phyloP scores from a whole-genome alignment of 1,139 yeast genomes.

The Geotrichum candidum region DNA sequence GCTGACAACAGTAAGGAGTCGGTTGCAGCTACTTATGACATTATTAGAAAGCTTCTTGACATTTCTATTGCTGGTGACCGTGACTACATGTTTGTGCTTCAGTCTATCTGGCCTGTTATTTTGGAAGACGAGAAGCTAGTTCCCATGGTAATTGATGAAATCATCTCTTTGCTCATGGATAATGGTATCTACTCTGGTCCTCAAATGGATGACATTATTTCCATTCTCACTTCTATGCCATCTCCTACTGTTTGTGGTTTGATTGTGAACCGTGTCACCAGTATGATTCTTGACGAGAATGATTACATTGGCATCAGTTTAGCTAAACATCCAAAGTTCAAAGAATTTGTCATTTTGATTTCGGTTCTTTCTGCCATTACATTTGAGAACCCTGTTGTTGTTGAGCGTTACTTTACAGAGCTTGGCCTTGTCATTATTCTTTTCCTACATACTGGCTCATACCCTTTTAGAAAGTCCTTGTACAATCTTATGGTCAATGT shows the following conservation, averaged over 20 bases:
- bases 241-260: slow-evolving; percentile 69
- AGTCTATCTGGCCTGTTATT: slow-evolving; percentile 60
- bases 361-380: slow-evolving; percentile 61
- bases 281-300: slow-evolving; percentile 45
- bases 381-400: slow-evolving; percentile 63
- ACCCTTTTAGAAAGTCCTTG: slow-evolving; percentile 60
- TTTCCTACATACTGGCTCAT: slow-evolving; percentile 66
- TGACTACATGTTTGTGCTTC: slow-evolving; percentile 46
- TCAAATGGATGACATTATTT: slow-evolving; percentile 35
- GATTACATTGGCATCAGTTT: slow-evolving; percentile 35
- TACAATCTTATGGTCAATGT: slow-evolving; percentile 63
- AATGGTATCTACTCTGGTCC: slow-evolving; percentile 7
- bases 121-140: slow-evolving; percentile 3
- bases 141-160: slow-evolving; percentile 14
- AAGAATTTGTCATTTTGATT: slow-evolving; percentile 66
- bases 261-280: slow-evolving; percentile 49
- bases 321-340: slow-evolving; percentile 59
- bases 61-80: slow-evolving; percentile 44
- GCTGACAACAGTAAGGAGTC: slow-evolving; percentile 37
- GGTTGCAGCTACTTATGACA: slow-evolving; percentile 55
- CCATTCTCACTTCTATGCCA: slow-evolving; percentile 59
- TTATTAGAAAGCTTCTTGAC: slow-evolving; percentile 58
- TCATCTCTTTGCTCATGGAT: slow-evolving; percentile 10
- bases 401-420: slow-evolving; percentile 68
- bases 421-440: slow-evolving; percentile 63